A percentile compares a stretch with the other conserved stretches of the same genome.
phyloP scores from a whole-genome alignment of 2,329 filamentous ascomycete genomes.

The Arthrobotrys megalospora region DNA sequence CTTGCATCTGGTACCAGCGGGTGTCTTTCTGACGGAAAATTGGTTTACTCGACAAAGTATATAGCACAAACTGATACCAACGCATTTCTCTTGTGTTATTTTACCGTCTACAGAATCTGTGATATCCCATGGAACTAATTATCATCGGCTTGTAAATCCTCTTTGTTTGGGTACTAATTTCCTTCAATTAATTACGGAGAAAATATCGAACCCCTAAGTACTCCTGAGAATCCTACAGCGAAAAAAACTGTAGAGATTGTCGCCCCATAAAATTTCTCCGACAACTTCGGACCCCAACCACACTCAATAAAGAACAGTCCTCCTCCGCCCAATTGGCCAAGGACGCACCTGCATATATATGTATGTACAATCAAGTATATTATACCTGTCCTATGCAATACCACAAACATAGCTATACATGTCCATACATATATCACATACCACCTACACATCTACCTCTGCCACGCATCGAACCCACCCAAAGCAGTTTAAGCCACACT shows the following conservation, averaged over 20 bases:
- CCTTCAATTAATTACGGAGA: not conserved
- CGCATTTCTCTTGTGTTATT: constrained; percentile 31
- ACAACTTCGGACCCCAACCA: constrained; percentile 30
- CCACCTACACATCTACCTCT: not conserved
- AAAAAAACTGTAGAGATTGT: not conserved
- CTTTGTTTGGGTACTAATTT: not conserved
- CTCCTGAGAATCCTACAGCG: not conserved
- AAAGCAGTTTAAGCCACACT: constrained; percentile 15
- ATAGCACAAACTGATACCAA: constrained; percentile 18
- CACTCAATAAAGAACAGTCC: constrained; percentile 2
- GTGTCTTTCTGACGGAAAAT: constrained; percentile 17
- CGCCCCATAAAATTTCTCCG: constrained; percentile 12
- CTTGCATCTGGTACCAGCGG: constrained; percentile 16
- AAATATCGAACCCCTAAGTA: not conserved
- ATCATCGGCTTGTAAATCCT: not conserved
- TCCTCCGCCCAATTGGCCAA: not conserved
- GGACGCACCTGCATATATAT: constrained; percentile 1
- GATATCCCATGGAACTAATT: not conserved
- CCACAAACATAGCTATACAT: constrained; percentile 1
- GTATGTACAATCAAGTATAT: not conserved
- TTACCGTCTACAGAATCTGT: not conserved
- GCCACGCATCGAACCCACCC: constrained; percentile 32
- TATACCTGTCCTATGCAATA: constrained; percentile 1
- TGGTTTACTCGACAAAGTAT: not conserved
- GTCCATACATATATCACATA: not conserved